phyloP scores from a whole-genome alignment of 768 basidiomycete genomes.

The Collybia nuda region DNA sequence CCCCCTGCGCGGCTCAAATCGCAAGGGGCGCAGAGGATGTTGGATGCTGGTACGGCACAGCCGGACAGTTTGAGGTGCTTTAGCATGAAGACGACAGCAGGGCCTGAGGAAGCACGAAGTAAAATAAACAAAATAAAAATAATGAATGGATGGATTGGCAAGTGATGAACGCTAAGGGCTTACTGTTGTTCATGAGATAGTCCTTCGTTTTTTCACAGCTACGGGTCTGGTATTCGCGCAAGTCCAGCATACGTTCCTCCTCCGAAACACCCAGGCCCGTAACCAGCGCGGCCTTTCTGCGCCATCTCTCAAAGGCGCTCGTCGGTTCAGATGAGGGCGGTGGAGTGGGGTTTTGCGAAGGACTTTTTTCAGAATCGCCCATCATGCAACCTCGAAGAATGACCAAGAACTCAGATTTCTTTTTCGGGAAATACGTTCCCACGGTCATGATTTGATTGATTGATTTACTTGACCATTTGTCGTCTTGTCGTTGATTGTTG shows the following conservation, averaged over 20 bases:
- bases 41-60: conserved; percentile 65
- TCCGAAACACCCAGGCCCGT: conserved; percentile 49
- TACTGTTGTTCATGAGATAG: conserved; percentile 70
- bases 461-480: too few species aligned
- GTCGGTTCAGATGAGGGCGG: conserved; percentile 19
- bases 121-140: too few species aligned
- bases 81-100: conserved; percentile 86
- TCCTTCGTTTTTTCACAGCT: conserved; percentile 71
- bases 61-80: conserved; percentile 82
- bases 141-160: too few species aligned
- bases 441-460: conserved; percentile 9
- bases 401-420: background rate
- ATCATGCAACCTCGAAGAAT: conserved; percentile 9
- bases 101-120: conserved; percentile 49
- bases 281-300: conserved; percentile 42
- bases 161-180: too few species aligned
- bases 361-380: conserved; percentile 18
- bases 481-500: too few species aligned
- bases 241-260: conserved; percentile 42
- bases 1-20: conserved; percentile 73
- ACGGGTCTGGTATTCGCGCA: conserved; percentile 32
- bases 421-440: conserved; percentile 17
- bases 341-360: conserved; percentile 12
- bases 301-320: conserved; percentile 49
- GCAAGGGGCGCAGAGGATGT: conserved; percentile 86